Evolutionary conservation across 805 yeast genomes (phyloP).

Genomic region (Ogataea methanolica): DNA sequence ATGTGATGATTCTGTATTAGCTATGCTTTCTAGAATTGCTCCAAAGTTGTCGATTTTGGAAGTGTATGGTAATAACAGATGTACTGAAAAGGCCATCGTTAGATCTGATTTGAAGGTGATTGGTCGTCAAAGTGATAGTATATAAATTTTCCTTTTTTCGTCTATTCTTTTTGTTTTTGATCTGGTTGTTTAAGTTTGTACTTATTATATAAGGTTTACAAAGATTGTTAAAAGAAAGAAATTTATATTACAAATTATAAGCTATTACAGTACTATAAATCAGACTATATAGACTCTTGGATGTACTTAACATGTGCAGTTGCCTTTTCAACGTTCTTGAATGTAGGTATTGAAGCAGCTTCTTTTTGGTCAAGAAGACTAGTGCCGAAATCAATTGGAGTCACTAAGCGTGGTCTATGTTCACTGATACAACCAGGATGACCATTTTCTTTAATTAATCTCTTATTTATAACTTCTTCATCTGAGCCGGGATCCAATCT

Average conservation of each 20-base stretch:
- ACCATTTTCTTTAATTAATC: constrained; percentile 29
- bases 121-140: constrained; percentile 70
- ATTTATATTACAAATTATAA: neutral
- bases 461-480: constrained; percentile 26
- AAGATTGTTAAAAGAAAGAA: neutral
- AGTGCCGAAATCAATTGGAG: constrained; percentile 30
- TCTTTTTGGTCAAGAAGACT: constrained; percentile 8
- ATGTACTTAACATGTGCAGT: constrained; percentile 40
- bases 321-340: constrained; percentile 64
- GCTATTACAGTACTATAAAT: neutral
- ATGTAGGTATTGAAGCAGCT: constrained; percentile 46
- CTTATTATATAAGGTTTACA: neutral
- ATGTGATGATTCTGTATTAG: constrained; percentile 66
- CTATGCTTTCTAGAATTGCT: constrained; percentile 52
- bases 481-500: constrained; percentile 26
- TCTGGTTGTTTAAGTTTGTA: too few species aligned
- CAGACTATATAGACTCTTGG: constrained; percentile 15
- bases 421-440: constrained; percentile 33
- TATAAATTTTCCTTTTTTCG: constrained; percentile 21
- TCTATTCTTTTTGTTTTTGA: too few species aligned
- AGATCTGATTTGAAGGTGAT: constrained; percentile 56
- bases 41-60: constrained; percentile 62
- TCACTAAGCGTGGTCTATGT: constrained; percentile 40
- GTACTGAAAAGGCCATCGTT: constrained; percentile 50
- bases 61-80: constrained; percentile 74